phyloP scores from a whole-genome alignment of 2,329 filamentous ascomycete genomes.

The Ascochyta rabiei region DNA sequence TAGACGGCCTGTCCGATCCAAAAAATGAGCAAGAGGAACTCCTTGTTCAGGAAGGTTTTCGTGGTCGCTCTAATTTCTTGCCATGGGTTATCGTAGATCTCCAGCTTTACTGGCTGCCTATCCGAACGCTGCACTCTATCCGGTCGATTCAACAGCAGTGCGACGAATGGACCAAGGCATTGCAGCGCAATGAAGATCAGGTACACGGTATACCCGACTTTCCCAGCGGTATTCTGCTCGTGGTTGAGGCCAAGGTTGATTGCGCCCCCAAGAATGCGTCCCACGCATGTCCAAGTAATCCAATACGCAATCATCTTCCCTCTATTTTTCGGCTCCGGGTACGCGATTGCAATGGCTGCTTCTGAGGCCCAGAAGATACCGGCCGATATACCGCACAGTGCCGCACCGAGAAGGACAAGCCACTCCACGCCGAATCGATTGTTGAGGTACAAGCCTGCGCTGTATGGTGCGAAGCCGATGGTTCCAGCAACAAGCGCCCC shows the following conservation, averaged over 20 bases:
- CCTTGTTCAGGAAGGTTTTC: constrained; percentile 46
- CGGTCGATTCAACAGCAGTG: constrained; percentile 52
- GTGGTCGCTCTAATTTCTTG: constrained; percentile 11
- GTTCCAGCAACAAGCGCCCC: constrained; percentile 18
- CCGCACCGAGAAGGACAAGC: constrained; percentile 20
- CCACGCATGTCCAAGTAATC: constrained; percentile 59
- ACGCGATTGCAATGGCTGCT: constrained; percentile 20
- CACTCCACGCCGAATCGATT: constrained; percentile 23
- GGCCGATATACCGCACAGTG: constrained; percentile 20
- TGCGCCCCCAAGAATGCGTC: constrained; percentile 58
- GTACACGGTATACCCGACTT: constrained; percentile 52
- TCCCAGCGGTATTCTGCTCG: constrained; percentile 49
- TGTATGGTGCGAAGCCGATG: constrained; percentile 22
- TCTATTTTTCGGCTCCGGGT: constrained; percentile 12
- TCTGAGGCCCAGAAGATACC: constrained; percentile 24
- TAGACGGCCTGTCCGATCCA: constrained; percentile 16
- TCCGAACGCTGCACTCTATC: constrained; percentile 52
- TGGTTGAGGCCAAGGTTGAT: constrained; percentile 58
- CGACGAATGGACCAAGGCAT: constrained; percentile 53
- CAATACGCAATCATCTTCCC: constrained; percentile 50
- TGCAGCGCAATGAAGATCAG: constrained; percentile 52
- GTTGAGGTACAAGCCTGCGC: constrained; percentile 21
- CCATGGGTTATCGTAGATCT: constrained; percentile 50
- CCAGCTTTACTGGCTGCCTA: constrained; percentile 43
- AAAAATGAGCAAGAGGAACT: constrained; percentile 56